Conservation (phyloP, 1,284 basidiomycete genomes). For the Tilletia walkeri region DNA sequence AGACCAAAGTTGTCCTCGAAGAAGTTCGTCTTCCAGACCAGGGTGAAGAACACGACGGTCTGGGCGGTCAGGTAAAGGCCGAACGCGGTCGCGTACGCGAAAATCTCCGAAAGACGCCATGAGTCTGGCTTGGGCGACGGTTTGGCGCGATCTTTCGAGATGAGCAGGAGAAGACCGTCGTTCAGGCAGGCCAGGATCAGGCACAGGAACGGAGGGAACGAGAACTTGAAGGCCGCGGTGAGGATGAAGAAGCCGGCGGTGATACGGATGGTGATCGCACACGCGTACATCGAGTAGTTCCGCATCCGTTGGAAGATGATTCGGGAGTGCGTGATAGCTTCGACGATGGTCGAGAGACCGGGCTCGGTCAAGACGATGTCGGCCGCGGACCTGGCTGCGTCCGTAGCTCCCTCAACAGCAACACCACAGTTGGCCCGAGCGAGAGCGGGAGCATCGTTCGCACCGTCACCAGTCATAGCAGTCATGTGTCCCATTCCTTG, state of each 20-base stretch:
- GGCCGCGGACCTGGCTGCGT: constrained; percentile 89
- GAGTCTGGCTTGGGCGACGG: constrained; percentile 81
- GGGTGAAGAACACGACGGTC: constrained; percentile 68
- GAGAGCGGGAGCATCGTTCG: constrained; percentile 90
- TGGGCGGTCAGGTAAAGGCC: constrained; percentile 87
- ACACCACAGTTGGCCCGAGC: constrained; percentile 83
- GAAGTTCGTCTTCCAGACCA: constrained; percentile 83
- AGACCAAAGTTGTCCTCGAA: constrained; percentile 86
- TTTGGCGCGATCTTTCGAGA: constrained; percentile 92
- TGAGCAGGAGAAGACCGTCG: constrained; percentile 96
- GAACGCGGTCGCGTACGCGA: constrained; percentile 90
- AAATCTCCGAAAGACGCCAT: constrained; percentile 95
- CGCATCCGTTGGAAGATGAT: constrained; percentile 97
- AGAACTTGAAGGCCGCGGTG: constrained; percentile 91
- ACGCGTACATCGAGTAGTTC: constrained; percentile 83
- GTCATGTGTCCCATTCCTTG: constrained; percentile 68
- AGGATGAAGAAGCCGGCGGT: constrained; percentile 95
- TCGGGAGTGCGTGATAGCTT: constrained; percentile 91
- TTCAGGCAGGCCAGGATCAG: constrained; percentile 95
- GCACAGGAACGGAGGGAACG: constrained; percentile 99
- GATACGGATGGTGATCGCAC: constrained; percentile 94
- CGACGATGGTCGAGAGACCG: constrained; percentile 92
- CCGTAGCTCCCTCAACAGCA: constrained; percentile 90
- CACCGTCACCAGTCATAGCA: constrained; percentile 83
- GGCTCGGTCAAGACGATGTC: constrained; percentile 93